Conservation (phyloP, 306 rosid species). For the Glycine latifolia region DNA sequence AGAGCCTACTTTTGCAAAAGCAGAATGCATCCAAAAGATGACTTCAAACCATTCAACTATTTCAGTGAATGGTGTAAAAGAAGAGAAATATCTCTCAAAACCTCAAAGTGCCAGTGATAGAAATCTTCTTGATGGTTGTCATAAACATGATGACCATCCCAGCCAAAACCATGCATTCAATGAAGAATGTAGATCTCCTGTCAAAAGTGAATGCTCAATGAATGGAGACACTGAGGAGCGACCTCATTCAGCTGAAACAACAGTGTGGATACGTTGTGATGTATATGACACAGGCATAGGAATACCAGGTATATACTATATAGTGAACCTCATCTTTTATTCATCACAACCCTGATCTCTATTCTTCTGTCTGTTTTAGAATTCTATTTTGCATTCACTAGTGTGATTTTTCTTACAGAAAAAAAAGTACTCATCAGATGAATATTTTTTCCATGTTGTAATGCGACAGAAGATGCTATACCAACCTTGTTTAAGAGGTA, state of each 20-base stretch:
- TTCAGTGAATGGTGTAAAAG: conserved; percentile 55
- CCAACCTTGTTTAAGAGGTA: conserved; percentile 79
- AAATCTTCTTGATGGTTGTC: conserved; percentile 44
- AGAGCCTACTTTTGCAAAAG: conserved; percentile 56
- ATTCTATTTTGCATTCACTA: conserved; percentile 1
- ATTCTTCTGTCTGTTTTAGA: conserved; percentile 13
- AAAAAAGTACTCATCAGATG: conserved; percentile 21
- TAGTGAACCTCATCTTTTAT: not conserved
- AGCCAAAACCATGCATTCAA: conserved; percentile 47
- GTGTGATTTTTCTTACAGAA: conserved; percentile 17
- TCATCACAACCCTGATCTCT: not conserved
- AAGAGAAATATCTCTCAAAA: conserved; percentile 52
- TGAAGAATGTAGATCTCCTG: conserved; percentile 57
- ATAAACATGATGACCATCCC: conserved; percentile 48
- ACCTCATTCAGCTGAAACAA: conserved; percentile 55
- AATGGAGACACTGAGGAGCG: conserved; percentile 60
- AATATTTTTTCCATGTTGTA: conserved; percentile 16
- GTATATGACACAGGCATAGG: conserved; percentile 93
- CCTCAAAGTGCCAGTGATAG: conserved; percentile 46
- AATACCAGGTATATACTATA: conserved; percentile 68
- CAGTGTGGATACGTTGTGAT: conserved; percentile 82
- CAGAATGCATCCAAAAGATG: conserved; percentile 48
- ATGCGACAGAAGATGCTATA: conserved; percentile 72
- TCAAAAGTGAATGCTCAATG: conserved; percentile 55
- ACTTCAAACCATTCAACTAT: conserved; percentile 44